phyloP scores from a whole-genome alignment of 176 grass and related monocot species.

The Aegilops longissima region DNA sequence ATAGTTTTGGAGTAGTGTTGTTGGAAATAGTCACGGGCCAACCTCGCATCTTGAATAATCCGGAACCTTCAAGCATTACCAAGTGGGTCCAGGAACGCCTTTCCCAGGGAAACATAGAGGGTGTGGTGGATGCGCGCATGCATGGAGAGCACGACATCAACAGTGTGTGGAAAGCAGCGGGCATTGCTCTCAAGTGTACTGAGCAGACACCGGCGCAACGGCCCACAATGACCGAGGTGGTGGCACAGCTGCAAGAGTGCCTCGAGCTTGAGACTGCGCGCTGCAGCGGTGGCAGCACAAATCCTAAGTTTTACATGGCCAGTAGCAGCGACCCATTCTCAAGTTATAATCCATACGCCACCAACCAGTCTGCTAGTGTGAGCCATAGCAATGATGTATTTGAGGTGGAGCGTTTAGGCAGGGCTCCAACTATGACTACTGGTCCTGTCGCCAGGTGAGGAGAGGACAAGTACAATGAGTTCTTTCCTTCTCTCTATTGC shows the following conservation, averaged over 20 bases:
- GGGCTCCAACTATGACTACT: no score
- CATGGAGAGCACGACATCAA: constrained; percentile 42
- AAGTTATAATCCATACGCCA: neutral
- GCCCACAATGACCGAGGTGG: constrained; percentile 55
- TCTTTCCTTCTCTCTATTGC: no score
- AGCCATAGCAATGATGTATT: no score
- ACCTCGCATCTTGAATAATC: neutral
- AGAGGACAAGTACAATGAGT: neutral
- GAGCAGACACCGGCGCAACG: neutral
- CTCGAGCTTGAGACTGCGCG: constrained; percentile 24
- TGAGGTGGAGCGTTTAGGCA: no score
- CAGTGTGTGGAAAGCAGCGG: constrained; percentile 44
- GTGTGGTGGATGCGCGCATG: constrained; percentile 38
- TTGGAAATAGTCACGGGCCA: constrained; percentile 42
- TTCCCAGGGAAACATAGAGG: constrained; percentile 33
- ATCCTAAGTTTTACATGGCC: neutral
- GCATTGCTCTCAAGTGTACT: constrained; percentile 55
- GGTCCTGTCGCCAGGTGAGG: no score
- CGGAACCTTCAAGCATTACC: constrained; percentile 9
- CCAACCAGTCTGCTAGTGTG: neutral
- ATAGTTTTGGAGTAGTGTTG: constrained; percentile 61
- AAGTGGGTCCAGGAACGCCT: constrained; percentile 44
- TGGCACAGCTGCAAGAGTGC: constrained; percentile 49
- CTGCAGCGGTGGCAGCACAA: no score
- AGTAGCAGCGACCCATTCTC: neutral